These are phyloP conservation scores for Caloboletus inedulis DNA, from an alignment of 1,284 basidiomycete species.

Conservation along the genomic window DNA sequence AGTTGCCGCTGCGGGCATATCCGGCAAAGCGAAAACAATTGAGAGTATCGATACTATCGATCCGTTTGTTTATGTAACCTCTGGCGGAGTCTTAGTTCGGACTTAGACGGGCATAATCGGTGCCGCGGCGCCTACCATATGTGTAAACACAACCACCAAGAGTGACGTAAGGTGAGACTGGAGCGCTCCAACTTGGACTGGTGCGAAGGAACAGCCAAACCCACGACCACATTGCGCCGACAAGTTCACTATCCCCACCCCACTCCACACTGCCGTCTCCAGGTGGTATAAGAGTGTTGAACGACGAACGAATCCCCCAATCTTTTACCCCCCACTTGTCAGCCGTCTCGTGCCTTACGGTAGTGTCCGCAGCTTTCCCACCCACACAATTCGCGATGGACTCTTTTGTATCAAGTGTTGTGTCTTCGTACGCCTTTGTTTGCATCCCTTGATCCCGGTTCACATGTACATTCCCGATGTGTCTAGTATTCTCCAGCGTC, in stretches of 20 bases:
- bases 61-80: no score
- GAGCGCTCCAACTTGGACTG: neutral
- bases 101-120: no score
- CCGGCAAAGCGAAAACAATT: neutral
- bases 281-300: neutral
- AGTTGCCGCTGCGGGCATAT: neutral
- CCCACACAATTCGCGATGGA: neutral
- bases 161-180: no score
- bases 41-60: no score
- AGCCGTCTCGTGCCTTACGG: neutral
- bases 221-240: neutral
- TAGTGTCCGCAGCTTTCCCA: neutral
- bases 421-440: slow-evolving; percentile 7
- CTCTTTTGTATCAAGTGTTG: neutral
- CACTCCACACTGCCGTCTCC: neutral
- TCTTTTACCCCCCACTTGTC: neutral
- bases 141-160: no score
- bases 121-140: no score
- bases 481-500: slow-evolving; percentile 15
- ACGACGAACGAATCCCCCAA: no score
- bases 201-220: neutral
- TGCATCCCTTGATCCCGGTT: neutral
- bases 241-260: neutral
- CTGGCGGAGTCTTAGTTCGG: no score
- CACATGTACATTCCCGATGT: slow-evolving; percentile 24